Evolutionary conservation across 768 basidiomycete species (phyloP).

Genomic region (Ephemerocybe angulata): DNA sequence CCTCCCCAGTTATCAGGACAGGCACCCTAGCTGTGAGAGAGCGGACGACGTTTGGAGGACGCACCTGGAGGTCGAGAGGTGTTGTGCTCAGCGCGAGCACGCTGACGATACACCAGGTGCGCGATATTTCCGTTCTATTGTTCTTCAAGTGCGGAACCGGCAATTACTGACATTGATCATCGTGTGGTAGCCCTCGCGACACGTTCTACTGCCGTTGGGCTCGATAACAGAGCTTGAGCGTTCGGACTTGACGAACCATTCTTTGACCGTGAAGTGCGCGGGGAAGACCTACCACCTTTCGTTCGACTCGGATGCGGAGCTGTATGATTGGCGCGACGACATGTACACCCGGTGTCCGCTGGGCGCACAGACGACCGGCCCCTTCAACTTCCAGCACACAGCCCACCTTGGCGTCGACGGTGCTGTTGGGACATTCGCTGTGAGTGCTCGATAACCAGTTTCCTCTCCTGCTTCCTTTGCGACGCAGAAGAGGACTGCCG

Average conservation of each 20-base stretch:
- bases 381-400: constrained; percentile 38
- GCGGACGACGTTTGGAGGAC: constrained; percentile 6
- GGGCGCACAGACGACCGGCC: constrained; percentile 29
- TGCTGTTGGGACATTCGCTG: constrained; percentile 28
- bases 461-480: no score
- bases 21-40: constrained; percentile 7
- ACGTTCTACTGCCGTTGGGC: not conserved
- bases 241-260: constrained; percentile 34
- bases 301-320: constrained; percentile 35
- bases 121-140: not conserved
- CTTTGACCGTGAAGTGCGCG: constrained; percentile 32
- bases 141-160: no score
- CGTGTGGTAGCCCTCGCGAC: constrained; percentile 6
- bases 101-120: constrained; percentile 7
- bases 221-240: constrained; percentile 38
- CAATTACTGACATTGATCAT: no score
- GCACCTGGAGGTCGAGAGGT: constrained; percentile 7
- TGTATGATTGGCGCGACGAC: constrained; percentile 47
- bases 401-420: constrained; percentile 35
- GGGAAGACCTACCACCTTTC: constrained; percentile 32
- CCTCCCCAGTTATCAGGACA: constrained; percentile 1
- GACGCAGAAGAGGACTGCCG: not conserved
- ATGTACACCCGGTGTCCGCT: constrained; percentile 38
- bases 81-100: not conserved
- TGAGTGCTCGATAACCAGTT: constrained; percentile 20